Conservation (phyloP, 208 protist genomes). For the Perkinsela sp. region DNA sequence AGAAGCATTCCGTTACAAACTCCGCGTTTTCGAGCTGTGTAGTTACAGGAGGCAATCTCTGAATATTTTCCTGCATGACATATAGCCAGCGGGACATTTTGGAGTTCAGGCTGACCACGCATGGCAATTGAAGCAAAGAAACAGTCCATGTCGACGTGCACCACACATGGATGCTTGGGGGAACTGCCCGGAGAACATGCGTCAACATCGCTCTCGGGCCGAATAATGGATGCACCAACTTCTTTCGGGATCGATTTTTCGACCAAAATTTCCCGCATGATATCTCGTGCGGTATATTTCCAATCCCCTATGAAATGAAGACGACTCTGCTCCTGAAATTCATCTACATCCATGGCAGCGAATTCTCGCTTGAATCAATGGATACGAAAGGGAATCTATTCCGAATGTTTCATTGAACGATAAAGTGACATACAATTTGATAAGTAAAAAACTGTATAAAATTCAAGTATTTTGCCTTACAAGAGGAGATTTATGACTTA, state of each 20-base stretch:
- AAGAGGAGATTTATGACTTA: no score
- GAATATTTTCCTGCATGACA: conserved; percentile 37
- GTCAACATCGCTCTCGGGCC: conserved; percentile 5
- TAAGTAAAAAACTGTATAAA: no score
- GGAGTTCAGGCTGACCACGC: conserved; percentile 31
- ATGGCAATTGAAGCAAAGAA: conserved; percentile 71
- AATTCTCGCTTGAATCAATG: no score
- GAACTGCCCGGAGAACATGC: conserved; percentile 28
- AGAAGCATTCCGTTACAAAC: conserved; percentile 69
- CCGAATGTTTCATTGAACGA: no score
- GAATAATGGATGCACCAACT: neutral
- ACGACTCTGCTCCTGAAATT: conserved; percentile 54
- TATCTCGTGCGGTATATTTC: conserved; percentile 34
- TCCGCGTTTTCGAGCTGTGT: conserved; percentile 43
- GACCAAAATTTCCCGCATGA: conserved; percentile 18
- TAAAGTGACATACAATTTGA: no score
- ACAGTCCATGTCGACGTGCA: conserved; percentile 76
- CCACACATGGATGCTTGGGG: conserved; percentile 15
- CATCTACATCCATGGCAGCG: no score
- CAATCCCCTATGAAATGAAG: conserved; percentile 76
- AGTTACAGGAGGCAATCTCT: conserved; percentile 73
- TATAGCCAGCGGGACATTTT: conserved; percentile 40
- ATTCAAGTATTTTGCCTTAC: no score
- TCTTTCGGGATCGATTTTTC: neutral
- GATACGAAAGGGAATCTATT: no score